phyloP scores from a whole-genome alignment of 345 rosid species.

The Sapria himalayana region DNA sequence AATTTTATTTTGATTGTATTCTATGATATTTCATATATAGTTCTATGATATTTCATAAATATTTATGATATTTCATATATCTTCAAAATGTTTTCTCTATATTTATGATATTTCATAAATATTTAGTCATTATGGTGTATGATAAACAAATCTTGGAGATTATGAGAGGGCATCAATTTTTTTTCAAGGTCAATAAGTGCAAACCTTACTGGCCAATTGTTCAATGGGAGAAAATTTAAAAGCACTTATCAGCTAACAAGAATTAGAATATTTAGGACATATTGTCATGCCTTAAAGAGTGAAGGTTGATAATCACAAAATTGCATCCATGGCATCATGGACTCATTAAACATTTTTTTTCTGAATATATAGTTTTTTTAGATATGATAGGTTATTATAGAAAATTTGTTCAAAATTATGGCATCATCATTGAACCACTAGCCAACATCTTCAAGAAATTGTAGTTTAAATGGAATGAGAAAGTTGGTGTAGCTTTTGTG shows the following conservation, averaged over 20 bases:
- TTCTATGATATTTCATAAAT: too few relatives aligned
- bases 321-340: background rate
- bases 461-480: background rate
- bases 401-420: background rate
- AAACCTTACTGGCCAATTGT: too few relatives aligned
- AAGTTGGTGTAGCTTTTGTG: background rate
- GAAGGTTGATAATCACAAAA: background rate
- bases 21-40: background rate
- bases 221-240: background rate
- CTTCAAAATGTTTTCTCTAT: too few relatives aligned
- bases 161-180: too few relatives aligned
- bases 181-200: too few relatives aligned
- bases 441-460: background rate
- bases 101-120: too few relatives aligned
- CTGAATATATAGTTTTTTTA: background rate
- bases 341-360: background rate
- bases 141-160: too few relatives aligned
- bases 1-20: background rate
- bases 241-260: background rate
- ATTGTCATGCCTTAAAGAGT: background rate
- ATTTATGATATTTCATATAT: too few relatives aligned
- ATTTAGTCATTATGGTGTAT: too few relatives aligned
- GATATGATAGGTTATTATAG: background rate
- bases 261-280: background rate
- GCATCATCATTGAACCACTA: background rate